These are phyloP conservation scores for Taphrina confusa DNA, from an alignment of 1,139 yeast genomes.

Conservation along the genomic window DNA sequence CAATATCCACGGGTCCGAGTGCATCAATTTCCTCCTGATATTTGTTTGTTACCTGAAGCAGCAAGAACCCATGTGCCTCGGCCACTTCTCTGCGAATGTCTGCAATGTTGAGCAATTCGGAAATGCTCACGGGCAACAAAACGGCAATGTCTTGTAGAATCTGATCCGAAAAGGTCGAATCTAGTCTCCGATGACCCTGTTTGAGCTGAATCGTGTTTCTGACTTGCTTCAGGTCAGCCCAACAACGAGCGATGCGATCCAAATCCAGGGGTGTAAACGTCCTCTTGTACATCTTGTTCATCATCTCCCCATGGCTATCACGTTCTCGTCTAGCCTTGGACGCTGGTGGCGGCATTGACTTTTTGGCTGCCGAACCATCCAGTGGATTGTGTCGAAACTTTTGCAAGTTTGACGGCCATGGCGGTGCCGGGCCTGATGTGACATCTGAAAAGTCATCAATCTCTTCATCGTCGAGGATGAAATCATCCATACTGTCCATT, in stretches of 20 bases:
- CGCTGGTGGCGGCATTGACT: constrained; percentile 1
- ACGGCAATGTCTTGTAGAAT: constrained; percentile 31
- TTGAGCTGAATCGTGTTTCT: constrained; percentile 21
- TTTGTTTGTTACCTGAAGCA: constrained; percentile 27
- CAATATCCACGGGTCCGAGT: constrained; percentile 17
- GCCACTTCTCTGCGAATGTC: constrained; percentile 16
- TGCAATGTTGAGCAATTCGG: constrained; percentile 15
- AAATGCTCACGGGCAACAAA: constrained; percentile 18
- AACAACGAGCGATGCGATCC: constrained; percentile 30
- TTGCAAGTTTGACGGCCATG: constrained; percentile 4
- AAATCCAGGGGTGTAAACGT: constrained; percentile 23
- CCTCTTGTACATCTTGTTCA: constrained; percentile 15
- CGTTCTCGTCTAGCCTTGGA: constrained; percentile 7
- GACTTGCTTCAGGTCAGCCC: constrained; percentile 20
- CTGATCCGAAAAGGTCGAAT: constrained; percentile 31
- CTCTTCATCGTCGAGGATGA: constrained; percentile 10
- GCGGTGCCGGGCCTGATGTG: background rate
- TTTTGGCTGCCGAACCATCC: background rate
- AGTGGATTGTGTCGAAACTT: constrained; percentile 1
- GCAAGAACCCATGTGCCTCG: constrained; percentile 9
- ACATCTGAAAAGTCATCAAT: background rate
- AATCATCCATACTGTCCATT: constrained; percentile 7
- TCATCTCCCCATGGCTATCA: background rate
- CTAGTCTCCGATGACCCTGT: constrained; percentile 15
- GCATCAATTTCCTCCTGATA: constrained; percentile 29